A percentile compares a stretch with the other conserved stretches of the same genome.
Evolutionary conservation across 2,329 filamentous ascomycete species (phyloP).

Genomic region (Xylariaceae sp.): DNA sequence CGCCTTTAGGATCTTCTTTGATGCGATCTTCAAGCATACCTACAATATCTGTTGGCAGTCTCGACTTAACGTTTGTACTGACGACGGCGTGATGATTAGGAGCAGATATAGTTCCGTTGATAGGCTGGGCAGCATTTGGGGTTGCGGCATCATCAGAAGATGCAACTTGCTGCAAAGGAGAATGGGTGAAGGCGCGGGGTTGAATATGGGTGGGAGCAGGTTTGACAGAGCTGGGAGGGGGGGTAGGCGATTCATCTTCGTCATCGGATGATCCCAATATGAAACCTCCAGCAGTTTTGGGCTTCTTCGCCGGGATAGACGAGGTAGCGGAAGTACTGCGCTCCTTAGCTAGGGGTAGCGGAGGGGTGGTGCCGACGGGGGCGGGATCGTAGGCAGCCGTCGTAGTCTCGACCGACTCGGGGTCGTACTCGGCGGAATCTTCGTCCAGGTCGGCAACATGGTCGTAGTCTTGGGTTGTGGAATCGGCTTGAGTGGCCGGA

Average conservation of each 20-base stretch:
- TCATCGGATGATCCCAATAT: conserved; percentile 56
- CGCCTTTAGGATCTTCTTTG: conserved; percentile 85
- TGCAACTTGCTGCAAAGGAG: conserved; percentile 25
- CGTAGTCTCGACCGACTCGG: conserved; percentile 42
- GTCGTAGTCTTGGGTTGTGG: conserved; percentile 44
- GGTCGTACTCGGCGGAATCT: conserved; percentile 53
- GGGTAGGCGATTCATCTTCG: conserved; percentile 40
- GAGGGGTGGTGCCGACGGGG: conserved; percentile 39
- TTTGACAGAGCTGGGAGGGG: conserved; percentile 20
- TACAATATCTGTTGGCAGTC: conserved; percentile 62
- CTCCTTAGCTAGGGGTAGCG: conserved; percentile 27
- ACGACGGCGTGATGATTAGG: conserved; percentile 7
- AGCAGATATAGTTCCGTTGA: conserved; percentile 10
- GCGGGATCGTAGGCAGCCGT: conserved; percentile 46
- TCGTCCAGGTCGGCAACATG: conserved; percentile 45
- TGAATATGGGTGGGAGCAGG: conserved; percentile 24
- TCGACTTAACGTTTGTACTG: conserved; percentile 22
- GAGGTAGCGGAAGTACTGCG: conserved; percentile 30
- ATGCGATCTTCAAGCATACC: conserved; percentile 84
- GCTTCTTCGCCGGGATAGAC: conserved; percentile 46
- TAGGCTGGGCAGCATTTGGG: conserved; percentile 15
- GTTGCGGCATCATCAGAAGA: conserved; percentile 15
- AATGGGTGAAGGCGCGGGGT: conserved; percentile 19
- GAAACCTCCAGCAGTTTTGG: conserved; percentile 55
- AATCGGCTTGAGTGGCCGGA: conserved; percentile 38